Evolutionary conservation across 2,329 filamentous ascomycete genomes (phyloP), one percentile per base, ranked within the genome.

Genomic region (Exophiala oligosperma): DNA sequence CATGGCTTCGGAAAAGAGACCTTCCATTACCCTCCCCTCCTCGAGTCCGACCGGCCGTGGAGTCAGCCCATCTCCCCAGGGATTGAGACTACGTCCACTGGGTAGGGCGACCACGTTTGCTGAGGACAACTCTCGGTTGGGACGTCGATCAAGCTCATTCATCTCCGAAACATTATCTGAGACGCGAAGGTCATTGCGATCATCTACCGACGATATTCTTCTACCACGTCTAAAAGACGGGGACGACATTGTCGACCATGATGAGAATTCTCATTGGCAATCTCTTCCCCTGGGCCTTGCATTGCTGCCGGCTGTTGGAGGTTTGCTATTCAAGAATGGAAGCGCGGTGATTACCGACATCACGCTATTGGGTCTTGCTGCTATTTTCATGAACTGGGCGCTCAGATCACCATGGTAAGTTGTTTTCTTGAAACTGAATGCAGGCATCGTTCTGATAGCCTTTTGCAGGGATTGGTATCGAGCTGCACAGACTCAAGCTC

Each of bases 311-410:
- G 92, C 92, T 1, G 71, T 96, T n/a, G 91, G 86, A 0, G 93
- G 92, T 0, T 75, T 95, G 49, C 78, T 97, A 56, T 95, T 96
- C 71, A 84, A 89, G 60, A 90, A 96, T 75, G 93, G 93, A 11
- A 88, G 87, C 66, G 84, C 88, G 0, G 81, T 97, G 61, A 85
- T 92, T 54, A 96, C 92, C 0, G 93, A 97, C 73, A 75, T 96
- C 28, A 88, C 94, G 67, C 79, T 97, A 35, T 76, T 97, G 32
- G 85, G 83, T 2, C 74, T 97, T 61, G 90, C 90, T 1, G 90
- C 88, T 3, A 82, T 97, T 46, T 95, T 97, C 68, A 78, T 97
- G 61, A 92, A 96, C 71, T 97, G 92, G 91, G 92, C 90, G 49
- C 88, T 97, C 44, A 88, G 91, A 56, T 80, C 94, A 65, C 93